Conservation (phyloP, 2,329 filamentous ascomycete genomes). For the Botrytis hyacinthi region DNA sequence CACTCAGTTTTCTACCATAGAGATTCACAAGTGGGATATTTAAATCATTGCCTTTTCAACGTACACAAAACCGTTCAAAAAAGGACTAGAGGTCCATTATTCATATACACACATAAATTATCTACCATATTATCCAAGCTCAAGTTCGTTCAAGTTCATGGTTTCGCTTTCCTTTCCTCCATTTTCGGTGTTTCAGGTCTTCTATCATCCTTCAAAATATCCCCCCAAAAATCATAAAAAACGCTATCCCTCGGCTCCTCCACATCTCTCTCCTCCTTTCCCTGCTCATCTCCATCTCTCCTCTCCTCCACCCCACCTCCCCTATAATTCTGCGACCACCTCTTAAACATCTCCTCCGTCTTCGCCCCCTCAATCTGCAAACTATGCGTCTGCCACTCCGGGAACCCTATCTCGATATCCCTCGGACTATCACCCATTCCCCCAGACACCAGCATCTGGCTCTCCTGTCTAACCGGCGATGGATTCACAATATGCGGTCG, state of each 20-base stretch:
- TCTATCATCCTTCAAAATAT: background rate
- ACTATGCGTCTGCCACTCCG: conserved; percentile 5
- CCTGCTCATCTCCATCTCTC: background rate
- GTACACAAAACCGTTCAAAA: background rate
- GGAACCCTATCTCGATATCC: conserved; percentile 9
- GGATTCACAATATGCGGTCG: conserved; percentile 8
- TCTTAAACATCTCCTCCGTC: conserved; percentile 4
- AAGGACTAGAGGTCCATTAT: background rate
- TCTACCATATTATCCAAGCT: background rate
- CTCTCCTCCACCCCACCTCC: background rate
- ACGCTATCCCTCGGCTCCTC: background rate
- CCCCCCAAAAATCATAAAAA: conserved; percentile 12
- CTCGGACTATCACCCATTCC: conserved; percentile 3
- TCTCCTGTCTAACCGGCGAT: conserved; percentile 9
- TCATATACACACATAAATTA: background rate
- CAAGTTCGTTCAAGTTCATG: background rate
- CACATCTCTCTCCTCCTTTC: background rate
- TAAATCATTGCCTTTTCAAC: background rate
- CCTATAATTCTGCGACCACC: conserved; percentile 14
- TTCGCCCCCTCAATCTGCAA: conserved; percentile 3
- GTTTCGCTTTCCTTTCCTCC: background rate
- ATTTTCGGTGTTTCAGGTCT: background rate
- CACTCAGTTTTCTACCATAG: background rate
- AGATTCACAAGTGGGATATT: conserved; percentile 1
- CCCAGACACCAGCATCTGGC: background rate